Conservation (phyloP, 306 rosid species). For the Cicer cuneatum region DNA sequence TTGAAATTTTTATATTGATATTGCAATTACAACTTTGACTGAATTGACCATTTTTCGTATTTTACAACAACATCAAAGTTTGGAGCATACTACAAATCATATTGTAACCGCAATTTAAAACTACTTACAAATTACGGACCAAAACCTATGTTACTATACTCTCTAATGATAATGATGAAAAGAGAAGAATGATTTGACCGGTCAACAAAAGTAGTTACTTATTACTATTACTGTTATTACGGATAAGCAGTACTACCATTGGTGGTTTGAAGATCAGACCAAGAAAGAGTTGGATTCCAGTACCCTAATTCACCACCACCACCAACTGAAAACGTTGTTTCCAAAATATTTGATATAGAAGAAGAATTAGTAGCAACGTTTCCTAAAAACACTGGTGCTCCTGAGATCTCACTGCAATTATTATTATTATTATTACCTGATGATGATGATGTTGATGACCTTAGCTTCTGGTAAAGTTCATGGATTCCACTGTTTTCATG, state of each 20-base stretch:
- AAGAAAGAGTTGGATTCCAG: conserved; percentile 74
- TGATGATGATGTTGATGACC: conserved; percentile 53
- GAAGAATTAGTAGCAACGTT: conserved; percentile 61
- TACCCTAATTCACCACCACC: conserved; percentile 76
- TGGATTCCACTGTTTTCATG: conserved; percentile 63
- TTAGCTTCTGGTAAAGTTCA: conserved; percentile 74
- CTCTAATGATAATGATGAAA: conserved; percentile 24
- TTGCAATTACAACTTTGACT: too few species aligned
- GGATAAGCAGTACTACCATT: conserved; percentile 72
- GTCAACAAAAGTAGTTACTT: conserved; percentile 15
- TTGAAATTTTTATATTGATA: too few species aligned
- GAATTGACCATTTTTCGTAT: too few species aligned
- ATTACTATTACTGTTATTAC: conserved; percentile 41
- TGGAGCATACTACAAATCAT: too few species aligned
- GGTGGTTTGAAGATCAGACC: conserved; percentile 85
- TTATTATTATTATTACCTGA: conserved; percentile 48
- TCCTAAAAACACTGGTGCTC: conserved; percentile 51
- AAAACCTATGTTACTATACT: conserved; percentile 36
- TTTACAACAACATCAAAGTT: too few species aligned
- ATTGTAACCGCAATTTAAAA: too few species aligned
- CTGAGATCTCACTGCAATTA: conserved; percentile 45
- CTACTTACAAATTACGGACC: too few species aligned
- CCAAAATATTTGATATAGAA: conserved; percentile 62
- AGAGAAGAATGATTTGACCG: conserved; percentile 1
- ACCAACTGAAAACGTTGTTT: conserved; percentile 53